These are phyloP conservation scores for Tilletia indica DNA, from an alignment of 1,284 basidiomycete species.

Conservation along the genomic window DNA sequence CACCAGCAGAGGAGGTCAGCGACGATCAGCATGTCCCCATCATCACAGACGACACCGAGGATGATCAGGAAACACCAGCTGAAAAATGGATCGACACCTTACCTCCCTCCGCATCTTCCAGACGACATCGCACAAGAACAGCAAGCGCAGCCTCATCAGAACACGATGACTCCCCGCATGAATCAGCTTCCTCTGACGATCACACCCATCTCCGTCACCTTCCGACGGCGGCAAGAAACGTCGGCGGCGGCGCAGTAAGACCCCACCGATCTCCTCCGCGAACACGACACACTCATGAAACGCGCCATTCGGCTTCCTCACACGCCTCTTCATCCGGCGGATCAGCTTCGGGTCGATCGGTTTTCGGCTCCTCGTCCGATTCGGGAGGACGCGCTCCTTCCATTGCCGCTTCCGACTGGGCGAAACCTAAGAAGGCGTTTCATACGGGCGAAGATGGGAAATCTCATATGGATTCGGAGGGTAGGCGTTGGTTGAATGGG, in stretches of 20 bases:
- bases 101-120: neutral
- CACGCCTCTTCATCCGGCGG: slow-evolving; percentile 5
- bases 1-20: slow-evolving; percentile 27
- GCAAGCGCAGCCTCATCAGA: neutral
- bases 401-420: neutral
- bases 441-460: neutral
- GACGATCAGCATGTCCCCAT: neutral
- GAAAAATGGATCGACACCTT: slow-evolving; percentile 10
- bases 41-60: neutral
- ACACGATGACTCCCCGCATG: neutral
- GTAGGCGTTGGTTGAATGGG: slow-evolving; percentile 45
- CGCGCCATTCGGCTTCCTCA: slow-evolving; percentile 3
- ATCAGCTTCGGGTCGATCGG: neutral
- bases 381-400: too few species aligned
- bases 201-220: neutral
- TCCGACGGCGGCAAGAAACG: neutral
- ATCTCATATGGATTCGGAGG: slow-evolving; percentile 15
- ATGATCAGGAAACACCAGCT: slow-evolving; percentile 28
- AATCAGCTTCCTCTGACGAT: neutral
- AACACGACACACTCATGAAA: slow-evolving; percentile 12
- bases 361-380: neutral
- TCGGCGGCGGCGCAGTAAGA: neutral
- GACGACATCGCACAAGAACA: neutral
- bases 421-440: neutral
- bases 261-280: slow-evolving; percentile 3